Conservation (phyloP, 176 grass and related monocot species). For the Oryza officinalis region DNA sequence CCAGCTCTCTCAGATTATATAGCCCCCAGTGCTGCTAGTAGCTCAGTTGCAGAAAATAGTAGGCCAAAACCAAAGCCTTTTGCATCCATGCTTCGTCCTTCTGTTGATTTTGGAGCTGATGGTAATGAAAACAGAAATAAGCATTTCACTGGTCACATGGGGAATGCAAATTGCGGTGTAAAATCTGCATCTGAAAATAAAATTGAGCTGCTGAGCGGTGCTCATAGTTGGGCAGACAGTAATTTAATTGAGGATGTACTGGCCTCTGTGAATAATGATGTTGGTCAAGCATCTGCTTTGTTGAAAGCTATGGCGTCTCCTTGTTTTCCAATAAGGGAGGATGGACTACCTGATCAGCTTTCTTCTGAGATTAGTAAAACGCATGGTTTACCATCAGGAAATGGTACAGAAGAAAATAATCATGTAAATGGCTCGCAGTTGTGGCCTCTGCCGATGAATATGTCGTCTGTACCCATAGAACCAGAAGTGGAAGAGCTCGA, state of each 20-base stretch:
- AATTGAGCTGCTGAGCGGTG: slow-evolving; percentile 65
- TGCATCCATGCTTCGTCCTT: slow-evolving; percentile 52
- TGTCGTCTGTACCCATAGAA: slow-evolving; percentile 50
- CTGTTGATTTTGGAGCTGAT: slow-evolving; percentile 33
- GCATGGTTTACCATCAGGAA: slow-evolving; percentile 21
- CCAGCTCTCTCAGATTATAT: slow-evolving; percentile 48
- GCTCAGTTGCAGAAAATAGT: slow-evolving; percentile 32
- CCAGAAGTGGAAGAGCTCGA: slow-evolving; percentile 64
- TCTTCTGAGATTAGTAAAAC: slow-evolving; percentile 43
- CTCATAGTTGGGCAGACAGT: slow-evolving; percentile 68
- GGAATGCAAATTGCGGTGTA: slow-evolving; percentile 16
- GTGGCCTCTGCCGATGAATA: slow-evolving; percentile 32
- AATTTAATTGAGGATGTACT: slow-evolving; percentile 81
- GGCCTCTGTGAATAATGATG: slow-evolving; percentile 70
- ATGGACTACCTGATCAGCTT: slow-evolving; percentile 24
- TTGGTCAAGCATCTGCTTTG: slow-evolving; percentile 60
- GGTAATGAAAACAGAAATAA: background rate
- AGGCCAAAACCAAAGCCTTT: slow-evolving; percentile 53
- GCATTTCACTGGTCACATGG: background rate
- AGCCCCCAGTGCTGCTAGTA: slow-evolving; percentile 32
- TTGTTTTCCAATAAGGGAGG: slow-evolving; percentile 31
- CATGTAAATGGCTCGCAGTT: slow-evolving; percentile 39
- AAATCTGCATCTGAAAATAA: slow-evolving; percentile 24
- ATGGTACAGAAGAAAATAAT: slow-evolving; percentile 22
- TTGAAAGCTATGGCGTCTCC: slow-evolving; percentile 68